Percentiles rank a stretch among this genome's conserved stretches.
Evolutionary conservation across 2,329 filamentous ascomycete genomes (phyloP).

Genomic region (Alternaria tenuissima): DNA sequence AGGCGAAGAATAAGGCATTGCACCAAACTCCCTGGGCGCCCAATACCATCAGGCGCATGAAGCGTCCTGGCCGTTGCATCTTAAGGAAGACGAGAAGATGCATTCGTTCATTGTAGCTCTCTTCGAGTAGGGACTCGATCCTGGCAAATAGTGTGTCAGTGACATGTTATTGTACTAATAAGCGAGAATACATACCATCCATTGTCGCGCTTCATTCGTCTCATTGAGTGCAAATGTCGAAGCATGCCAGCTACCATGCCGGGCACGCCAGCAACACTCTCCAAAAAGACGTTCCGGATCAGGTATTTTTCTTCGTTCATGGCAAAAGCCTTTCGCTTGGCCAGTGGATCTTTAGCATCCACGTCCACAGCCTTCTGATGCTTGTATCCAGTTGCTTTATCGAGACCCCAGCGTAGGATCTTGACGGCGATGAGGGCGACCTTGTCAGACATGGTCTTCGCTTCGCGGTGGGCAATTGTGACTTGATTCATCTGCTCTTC

Average conservation of each 20-base stretch:
- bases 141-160: conserved; percentile 49
- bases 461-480: conserved; percentile 77
- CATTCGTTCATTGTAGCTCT: conserved; percentile 94
- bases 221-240: conserved; percentile 82
- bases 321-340: conserved; percentile 67
- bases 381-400: conserved; percentile 80
- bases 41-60: conserved; percentile 92
- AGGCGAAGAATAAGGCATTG: conserved; percentile 89
- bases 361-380: conserved; percentile 66
- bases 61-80: conserved; percentile 82
- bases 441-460: conserved; percentile 77
- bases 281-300: conserved; percentile 88
- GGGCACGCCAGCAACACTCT: conserved; percentile 92
- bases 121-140: conserved; percentile 92
- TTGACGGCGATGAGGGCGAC: conserved; percentile 80
- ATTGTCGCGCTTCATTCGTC: conserved; percentile 89
- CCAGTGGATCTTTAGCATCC: conserved; percentile 52
- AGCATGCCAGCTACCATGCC: conserved; percentile 98
- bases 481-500: conserved; percentile 80
- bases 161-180: background rate
- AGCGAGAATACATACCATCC: conserved; percentile 68
- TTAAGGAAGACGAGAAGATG: conserved; percentile 92
- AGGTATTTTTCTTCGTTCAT: conserved; percentile 92
- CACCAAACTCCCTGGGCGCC: conserved; percentile 73
- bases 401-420: conserved; percentile 79